A percentile compares a stretch with the other conserved stretches of the same genome.
Conservation (phyloP, 179 eudicot genomes). For the Drosera spatulata region DNA sequence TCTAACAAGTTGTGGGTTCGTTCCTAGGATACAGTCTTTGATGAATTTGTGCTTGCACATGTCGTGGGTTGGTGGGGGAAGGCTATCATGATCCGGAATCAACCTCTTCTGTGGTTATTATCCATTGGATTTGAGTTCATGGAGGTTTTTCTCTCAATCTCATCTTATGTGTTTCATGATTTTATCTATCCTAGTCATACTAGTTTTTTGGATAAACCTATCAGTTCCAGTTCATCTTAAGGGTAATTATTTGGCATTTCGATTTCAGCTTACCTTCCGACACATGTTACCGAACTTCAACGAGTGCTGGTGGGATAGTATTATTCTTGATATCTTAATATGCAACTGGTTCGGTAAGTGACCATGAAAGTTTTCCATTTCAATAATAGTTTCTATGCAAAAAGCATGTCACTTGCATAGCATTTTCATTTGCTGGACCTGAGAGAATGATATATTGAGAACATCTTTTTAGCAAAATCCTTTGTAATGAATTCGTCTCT, state of each 20-base stretch:
- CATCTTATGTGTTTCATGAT: neutral
- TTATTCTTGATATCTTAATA: slow-evolving; percentile 83
- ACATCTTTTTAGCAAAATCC: no score
- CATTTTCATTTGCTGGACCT: neutral
- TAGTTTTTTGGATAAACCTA: no score
- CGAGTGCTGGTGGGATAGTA: slow-evolving; percentile 99
- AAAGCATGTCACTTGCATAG: neutral
- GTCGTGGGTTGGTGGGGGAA: slow-evolving; percentile 99
- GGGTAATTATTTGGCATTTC: slow-evolving; percentile 8
- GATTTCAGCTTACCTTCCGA: slow-evolving; percentile 84
- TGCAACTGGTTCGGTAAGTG: slow-evolving; percentile 94
- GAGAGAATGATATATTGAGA: no score
- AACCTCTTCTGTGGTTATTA: slow-evolving; percentile 93
- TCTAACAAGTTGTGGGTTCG: slow-evolving; percentile 8
- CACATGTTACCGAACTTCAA: slow-evolving; percentile 99
- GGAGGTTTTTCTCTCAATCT: slow-evolving; percentile 44
- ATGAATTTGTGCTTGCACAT: slow-evolving; percentile 91
- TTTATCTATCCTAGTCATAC: no score
- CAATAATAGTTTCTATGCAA: neutral
- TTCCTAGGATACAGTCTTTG: slow-evolving; percentile 81
- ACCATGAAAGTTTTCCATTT: neutral
- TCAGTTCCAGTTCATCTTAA: no score
- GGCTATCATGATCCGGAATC: slow-evolving; percentile 98
- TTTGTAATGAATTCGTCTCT: no score
- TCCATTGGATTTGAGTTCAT: slow-evolving; percentile 92